A percentile compares a stretch with the other conserved stretches of the same genome.
These are phyloP conservation scores for Haplosporangium sp. DNA, from an alignment of 371 early-diverging fungal genomes.

Conservation along the genomic window DNA sequence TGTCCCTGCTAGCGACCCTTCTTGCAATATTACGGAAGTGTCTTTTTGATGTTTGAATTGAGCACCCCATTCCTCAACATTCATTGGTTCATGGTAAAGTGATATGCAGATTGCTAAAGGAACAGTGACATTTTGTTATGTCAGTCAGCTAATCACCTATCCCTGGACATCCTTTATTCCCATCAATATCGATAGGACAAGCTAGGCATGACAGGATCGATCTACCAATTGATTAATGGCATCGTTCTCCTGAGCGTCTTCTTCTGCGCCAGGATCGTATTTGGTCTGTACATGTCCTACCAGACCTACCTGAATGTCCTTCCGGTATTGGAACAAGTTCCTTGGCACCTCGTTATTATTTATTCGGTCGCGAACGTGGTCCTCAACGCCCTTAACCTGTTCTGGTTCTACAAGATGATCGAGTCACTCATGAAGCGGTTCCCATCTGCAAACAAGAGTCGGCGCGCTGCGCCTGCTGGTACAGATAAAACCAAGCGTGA, in stretches of 20 bases:
- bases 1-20: constrained; percentile 69
- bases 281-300: constrained; percentile 81
- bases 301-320: constrained; percentile 62
- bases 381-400: constrained; percentile 77
- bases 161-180: neutral
- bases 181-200: constrained; percentile 68
- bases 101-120: neutral
- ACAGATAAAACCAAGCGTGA: neutral
- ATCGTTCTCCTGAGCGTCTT: constrained; percentile 77
- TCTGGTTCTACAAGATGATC: constrained; percentile 87
- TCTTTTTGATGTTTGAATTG: constrained; percentile 91
- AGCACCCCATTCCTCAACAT: constrained; percentile 93
- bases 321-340: constrained; percentile 69
- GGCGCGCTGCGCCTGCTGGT: neutral
- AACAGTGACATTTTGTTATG: neutral
- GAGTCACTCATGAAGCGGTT: constrained; percentile 46
- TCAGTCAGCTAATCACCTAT: neutral
- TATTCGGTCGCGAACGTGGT: constrained; percentile 73
- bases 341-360: constrained; percentile 61
- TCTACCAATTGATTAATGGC: constrained; percentile 85
- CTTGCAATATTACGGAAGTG: constrained; percentile 86
- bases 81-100: constrained; percentile 81
- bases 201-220: constrained; percentile 79
- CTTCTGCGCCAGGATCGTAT: constrained; percentile 81
- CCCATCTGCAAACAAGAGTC: constrained; percentile 13